Evolutionary conservation across 1,139 yeast genomes (phyloP), one percentile per base, ranked within the genome.

Genomic region (Geotrichum armillariae): DNA sequence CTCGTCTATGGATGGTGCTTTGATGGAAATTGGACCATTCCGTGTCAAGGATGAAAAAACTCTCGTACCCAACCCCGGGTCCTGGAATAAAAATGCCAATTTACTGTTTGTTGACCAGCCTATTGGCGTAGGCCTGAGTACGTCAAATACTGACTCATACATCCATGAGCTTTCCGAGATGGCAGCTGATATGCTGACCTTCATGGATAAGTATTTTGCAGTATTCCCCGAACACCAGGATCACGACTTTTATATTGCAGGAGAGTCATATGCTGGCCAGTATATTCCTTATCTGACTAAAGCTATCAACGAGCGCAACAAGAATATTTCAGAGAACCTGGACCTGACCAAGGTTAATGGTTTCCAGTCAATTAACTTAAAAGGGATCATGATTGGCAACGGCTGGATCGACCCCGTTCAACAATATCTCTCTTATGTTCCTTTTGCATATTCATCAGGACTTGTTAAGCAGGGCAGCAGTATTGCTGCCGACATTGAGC

Each of bases 241-340:
- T 12, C 82, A 86, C 56, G 86, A 87, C 32, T 70, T 93, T 4
- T 82, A 80, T 58, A 67, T 93, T 44, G 95, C 96, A 0, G 99
- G 99, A 22, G 99, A 93, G 69, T 87, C 96, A 59, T 94, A 84
- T 70, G 98, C 99, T 1, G 99, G 99, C 21, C 98, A 93, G 66
- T 93, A 89, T 66, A 85, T 93, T 52, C 99, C 99, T 1, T 88
- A 85, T 66, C 78, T 91, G 53, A 95, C 94, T 0, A 70, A 77
- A 43, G 82, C 80, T 1, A 75, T 91, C 16, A 60, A 80, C 49
- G 70, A 77, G 1, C 66, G 77, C 45, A 80, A 82, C 62, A 67
- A 70, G 43, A 59, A 69, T 6, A 53, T 47, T 14, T 29, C 44
- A 65, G 37, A 38, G 2, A 35, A 37, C n/a, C 45, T n/a, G 5